These are phyloP conservation scores for Aspergillus phoenicis DNA, from an alignment of 2,329 filamentous ascomycete genomes.

Conservation along the genomic window DNA sequence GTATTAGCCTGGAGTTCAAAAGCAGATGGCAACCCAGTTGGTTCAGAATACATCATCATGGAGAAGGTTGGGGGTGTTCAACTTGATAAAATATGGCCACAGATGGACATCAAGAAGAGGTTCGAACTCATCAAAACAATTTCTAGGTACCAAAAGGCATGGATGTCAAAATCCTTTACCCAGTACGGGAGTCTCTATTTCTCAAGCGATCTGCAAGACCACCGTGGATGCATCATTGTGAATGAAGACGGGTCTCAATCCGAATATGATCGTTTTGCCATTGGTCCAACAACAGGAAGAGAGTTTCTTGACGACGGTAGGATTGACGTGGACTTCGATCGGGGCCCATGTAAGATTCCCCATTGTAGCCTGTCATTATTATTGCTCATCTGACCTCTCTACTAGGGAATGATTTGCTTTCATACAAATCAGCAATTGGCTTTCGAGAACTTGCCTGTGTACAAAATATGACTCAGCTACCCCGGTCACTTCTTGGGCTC, in stretches of 20 bases:
- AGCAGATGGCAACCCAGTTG: slow-evolving; percentile 8
- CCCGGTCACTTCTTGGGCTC: slow-evolving; percentile 35
- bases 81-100: slow-evolving; percentile 34
- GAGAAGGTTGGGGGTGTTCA: slow-evolving; percentile 30
- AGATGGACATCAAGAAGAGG: slow-evolving; percentile 28
- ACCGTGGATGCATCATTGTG: slow-evolving; percentile 13
- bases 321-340: slow-evolving; percentile 16
- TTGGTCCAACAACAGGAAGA: slow-evolving; percentile 42
- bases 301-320: slow-evolving; percentile 37
- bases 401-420: slow-evolving; percentile 34
- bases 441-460: slow-evolving; percentile 37
- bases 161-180: slow-evolving; percentile 34
- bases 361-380: too few species aligned
- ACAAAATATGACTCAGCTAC: slow-evolving; percentile 31
- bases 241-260: slow-evolving; percentile 25
- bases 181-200: slow-evolving; percentile 34
- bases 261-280: slow-evolving; percentile 32
- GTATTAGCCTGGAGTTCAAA: slow-evolving; percentile 18
- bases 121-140: slow-evolving; percentile 32
- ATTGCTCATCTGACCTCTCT: neutral
- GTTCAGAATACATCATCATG: slow-evolving; percentile 20
- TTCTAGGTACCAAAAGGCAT: slow-evolving; percentile 33
- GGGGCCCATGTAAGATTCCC: slow-evolving; percentile 17
- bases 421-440: slow-evolving; percentile 38
- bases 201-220: slow-evolving; percentile 27